Percentiles rank a stretch among this genome's conserved stretches.
Conservation (phyloP, 2,329 filamentous ascomycete genomes). For the Curvularia sp. region DNA sequence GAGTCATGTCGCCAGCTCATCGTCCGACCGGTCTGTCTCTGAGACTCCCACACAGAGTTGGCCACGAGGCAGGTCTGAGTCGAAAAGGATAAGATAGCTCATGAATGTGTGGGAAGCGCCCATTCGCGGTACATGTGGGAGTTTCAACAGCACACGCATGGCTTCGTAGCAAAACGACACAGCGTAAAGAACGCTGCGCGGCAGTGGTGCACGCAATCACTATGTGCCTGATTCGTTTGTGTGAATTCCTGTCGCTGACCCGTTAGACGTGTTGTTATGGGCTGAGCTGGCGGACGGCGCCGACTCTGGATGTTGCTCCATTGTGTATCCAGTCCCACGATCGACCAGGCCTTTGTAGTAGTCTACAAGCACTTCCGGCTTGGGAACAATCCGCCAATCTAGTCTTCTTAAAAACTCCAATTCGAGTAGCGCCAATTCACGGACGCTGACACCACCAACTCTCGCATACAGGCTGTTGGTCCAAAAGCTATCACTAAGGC, state of each 20-base stretch:
- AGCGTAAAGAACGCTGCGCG: constrained; percentile 8
- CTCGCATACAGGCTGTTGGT: constrained; percentile 96
- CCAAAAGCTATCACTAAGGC: constrained; percentile 96
- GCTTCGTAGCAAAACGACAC: constrained; percentile 1
- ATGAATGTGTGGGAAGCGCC: not conserved
- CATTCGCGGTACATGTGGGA: constrained; percentile 2
- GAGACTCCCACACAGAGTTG: constrained; percentile 21
- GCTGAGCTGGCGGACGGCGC: constrained; percentile 23
- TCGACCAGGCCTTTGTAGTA: constrained; percentile 91
- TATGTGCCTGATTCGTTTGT: constrained; percentile 31
- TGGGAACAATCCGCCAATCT: constrained; percentile 96
- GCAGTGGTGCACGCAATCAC: constrained; percentile 11
- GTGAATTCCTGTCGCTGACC: constrained; percentile 33
- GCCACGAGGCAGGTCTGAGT: constrained; percentile 22
- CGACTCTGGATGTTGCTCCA: constrained; percentile 50
- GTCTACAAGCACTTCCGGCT: constrained; percentile 89
- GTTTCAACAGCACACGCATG: not conserved
- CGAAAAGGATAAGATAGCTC: constrained; percentile 12
- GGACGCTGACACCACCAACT: constrained; percentile 89
- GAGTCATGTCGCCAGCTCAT: constrained; percentile 34
- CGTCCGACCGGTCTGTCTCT: constrained; percentile 12
- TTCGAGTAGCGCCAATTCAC: constrained; percentile 88
- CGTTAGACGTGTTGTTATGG: constrained; percentile 22
- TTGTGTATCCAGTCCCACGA: constrained; percentile 65
- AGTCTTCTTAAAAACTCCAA: constrained; percentile 91